phyloP scores from a whole-genome alignment of 1,139 yeast genomes.

The Yamadazyma trypodendri region DNA sequence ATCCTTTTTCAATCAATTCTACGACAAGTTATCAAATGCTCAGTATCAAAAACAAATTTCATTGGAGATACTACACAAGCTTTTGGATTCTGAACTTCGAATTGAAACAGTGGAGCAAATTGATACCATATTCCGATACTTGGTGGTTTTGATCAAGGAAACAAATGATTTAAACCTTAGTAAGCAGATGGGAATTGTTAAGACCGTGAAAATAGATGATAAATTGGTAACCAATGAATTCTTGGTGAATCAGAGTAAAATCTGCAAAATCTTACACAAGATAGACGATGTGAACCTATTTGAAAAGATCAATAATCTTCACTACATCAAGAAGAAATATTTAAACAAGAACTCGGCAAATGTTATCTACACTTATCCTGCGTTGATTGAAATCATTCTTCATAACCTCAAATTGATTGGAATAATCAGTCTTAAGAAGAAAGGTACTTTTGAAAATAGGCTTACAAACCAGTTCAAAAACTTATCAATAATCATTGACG shows the following conservation, averaged over 20 bases:
- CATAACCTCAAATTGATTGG: conserved; percentile 58
- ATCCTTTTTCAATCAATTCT: conserved; percentile 43
- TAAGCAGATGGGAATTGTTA: conserved; percentile 37
- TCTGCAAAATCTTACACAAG: conserved; percentile 70
- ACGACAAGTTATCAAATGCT: conserved; percentile 31
- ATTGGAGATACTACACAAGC: conserved; percentile 40
- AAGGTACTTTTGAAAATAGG: conserved; percentile 22
- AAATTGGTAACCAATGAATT: conserved; percentile 35
- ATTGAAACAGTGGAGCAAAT: conserved; percentile 31
- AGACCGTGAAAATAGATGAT: conserved; percentile 31
- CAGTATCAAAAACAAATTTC: conserved; percentile 40
- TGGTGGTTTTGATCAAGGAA: conserved; percentile 37
- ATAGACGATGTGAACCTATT: conserved; percentile 44
- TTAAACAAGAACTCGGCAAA: conserved; percentile 55
- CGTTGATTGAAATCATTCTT: conserved; percentile 62
- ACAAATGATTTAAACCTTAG: conserved; percentile 29
- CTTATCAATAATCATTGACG: conserved; percentile 69
- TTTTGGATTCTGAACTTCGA: conserved; percentile 20
- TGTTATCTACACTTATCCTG: conserved; percentile 69
- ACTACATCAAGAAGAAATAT: conserved; percentile 53
- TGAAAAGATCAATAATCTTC: conserved; percentile 55
- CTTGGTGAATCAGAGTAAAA: conserved; percentile 59
- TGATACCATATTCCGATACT: conserved; percentile 44
- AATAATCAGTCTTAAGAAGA: conserved; percentile 19
- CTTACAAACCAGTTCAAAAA: conserved; percentile 63